Conservation (phyloP, 2,329 filamentous ascomycete genomes). For the Myriosclerotinia curreyana region DNA sequence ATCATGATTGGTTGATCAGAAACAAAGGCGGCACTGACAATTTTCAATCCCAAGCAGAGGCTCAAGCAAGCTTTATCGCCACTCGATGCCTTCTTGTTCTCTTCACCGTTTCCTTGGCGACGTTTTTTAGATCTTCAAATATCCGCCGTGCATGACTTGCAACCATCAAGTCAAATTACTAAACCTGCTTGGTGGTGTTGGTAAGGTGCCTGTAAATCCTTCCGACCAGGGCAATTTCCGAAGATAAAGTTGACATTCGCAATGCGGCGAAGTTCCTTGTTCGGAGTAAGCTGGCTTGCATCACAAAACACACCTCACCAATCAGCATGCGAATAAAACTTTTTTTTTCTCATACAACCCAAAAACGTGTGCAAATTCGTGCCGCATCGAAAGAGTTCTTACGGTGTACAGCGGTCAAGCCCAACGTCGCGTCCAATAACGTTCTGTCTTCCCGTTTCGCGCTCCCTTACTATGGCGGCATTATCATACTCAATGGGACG, state of each 20-base stretch:
- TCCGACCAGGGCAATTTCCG: not conserved
- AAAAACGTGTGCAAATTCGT: no score
- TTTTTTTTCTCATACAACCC: no score
- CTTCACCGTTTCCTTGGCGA: constrained; percentile 1
- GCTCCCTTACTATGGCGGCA: not conserved
- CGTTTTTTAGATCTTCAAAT: not conserved
- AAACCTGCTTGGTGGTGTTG: not conserved
- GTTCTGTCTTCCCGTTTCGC: not conserved
- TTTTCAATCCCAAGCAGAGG: no score
- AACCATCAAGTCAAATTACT: not conserved
- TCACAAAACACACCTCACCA: not conserved
- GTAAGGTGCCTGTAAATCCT: not conserved
- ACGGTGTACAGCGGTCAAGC: constrained; percentile 1
- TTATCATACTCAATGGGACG: not conserved
- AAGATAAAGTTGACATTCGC: not conserved
- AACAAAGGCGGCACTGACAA: no score
- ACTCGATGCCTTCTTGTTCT: not conserved
- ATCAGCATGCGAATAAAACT: not conserved
- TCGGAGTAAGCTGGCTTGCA: not conserved
- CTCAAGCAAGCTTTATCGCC: no score
- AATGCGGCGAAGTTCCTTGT: not conserved
- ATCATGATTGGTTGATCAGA: no score
- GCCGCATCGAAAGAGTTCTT: not conserved
- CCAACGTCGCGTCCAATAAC: not conserved
- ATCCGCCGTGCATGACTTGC: not conserved